Conservation (phyloP, 78 protist genomes). For the Ministeria vibrans region DNA sequence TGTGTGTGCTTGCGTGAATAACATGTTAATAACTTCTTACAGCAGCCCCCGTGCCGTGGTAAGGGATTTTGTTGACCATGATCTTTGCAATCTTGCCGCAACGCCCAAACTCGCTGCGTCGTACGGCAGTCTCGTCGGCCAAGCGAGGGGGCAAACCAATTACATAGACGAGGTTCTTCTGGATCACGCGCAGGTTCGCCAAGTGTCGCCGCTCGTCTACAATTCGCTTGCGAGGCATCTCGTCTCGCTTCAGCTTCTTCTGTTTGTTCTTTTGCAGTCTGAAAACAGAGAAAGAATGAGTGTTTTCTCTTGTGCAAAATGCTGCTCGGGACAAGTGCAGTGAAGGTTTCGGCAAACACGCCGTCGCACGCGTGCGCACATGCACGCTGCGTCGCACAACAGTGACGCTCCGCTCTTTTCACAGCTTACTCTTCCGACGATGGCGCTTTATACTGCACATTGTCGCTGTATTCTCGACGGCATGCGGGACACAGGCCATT, state of each 20-base stretch:
- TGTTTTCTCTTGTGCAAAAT: neutral
- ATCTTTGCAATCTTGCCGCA: constrained; percentile 82
- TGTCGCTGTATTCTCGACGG: constrained; percentile 49
- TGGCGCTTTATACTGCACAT: constrained; percentile 32
- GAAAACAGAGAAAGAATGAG: neutral
- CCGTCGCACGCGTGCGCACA: neutral
- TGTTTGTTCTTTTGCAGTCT: neutral
- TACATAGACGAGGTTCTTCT: constrained; percentile 82
- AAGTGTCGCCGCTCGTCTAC: constrained; percentile 33
- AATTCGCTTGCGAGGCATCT: neutral
- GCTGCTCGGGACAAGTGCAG: neutral
- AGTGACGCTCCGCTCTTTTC: neutral
- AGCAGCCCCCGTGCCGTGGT: neutral
- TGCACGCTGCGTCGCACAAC: neutral
- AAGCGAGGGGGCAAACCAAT: constrained; percentile 70
- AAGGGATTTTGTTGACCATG: constrained; percentile 63
- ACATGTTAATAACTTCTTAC: neutral
- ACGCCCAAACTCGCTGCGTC: constrained; percentile 76
- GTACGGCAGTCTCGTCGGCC: constrained; percentile 32
- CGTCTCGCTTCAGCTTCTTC: constrained; percentile 7
- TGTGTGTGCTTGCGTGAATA: neutral
- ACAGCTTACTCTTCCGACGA: constrained; percentile 1
- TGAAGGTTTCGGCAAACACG: neutral
- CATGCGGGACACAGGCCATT: constrained; percentile 87
- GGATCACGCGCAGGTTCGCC: constrained; percentile 79